These are phyloP conservation scores for Apophysomyces ossiformis DNA, from an alignment of 371 early-diverging fungal genomes.

Conservation along the genomic window DNA sequence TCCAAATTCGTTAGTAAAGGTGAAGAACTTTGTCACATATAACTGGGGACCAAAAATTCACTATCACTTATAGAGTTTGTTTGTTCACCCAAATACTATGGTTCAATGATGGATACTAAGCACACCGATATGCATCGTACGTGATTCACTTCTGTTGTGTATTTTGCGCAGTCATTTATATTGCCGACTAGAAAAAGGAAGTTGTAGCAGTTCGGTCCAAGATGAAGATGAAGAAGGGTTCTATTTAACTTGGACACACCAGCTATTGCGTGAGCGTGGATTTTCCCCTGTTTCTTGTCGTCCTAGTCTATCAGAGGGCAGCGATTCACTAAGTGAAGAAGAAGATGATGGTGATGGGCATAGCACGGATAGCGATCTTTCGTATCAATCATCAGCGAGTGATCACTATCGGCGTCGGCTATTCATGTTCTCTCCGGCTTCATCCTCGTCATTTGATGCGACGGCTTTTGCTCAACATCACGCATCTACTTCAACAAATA, in stretches of 20 bases:
- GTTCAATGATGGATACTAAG: background rate
- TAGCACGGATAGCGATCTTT: slow-evolving; percentile 7
- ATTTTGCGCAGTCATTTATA: background rate
- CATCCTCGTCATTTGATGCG: slow-evolving; percentile 4
- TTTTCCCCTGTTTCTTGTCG: slow-evolving; percentile 26
- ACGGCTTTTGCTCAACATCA: background rate
- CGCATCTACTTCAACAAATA: background rate
- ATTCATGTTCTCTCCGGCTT: background rate
- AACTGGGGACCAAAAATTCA: background rate
- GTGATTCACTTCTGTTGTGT: background rate
- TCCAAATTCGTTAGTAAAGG: background rate
- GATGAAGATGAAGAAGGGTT: slow-evolving; percentile 48
- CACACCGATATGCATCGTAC: background rate
- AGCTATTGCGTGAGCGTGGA: slow-evolving; percentile 40
- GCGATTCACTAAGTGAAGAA: background rate
- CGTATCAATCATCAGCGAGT: background rate
- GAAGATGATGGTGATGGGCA: slow-evolving; percentile 7
- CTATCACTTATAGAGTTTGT: background rate
- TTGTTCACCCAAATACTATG: background rate
- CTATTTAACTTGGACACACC: slow-evolving; percentile 48
- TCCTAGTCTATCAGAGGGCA: background rate
- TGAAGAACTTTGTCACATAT: background rate
- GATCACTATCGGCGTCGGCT: background rate
- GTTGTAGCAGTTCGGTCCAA: slow-evolving; percentile 8
- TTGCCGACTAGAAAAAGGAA: background rate